These are phyloP conservation scores for Arabidopsis arenosa DNA, from an alignment of 345 rosid species.

Conservation along the genomic window DNA sequence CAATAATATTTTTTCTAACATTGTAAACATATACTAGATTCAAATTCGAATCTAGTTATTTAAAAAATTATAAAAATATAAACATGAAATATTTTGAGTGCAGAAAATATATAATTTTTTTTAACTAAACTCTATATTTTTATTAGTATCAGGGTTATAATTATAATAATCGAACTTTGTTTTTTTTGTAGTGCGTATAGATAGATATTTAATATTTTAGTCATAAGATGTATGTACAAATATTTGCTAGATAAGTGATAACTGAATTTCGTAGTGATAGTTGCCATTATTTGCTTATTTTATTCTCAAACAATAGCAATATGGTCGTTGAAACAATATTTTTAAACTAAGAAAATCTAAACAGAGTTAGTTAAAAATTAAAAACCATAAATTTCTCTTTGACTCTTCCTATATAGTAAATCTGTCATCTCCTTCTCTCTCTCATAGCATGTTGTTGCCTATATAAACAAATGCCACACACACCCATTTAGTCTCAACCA, in stretches of 20 bases:
- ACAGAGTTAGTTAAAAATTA: slow-evolving; percentile 23
- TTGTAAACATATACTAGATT: background rate
- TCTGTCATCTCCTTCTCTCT: slow-evolving; percentile 14
- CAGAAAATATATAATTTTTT: too few relatives aligned
- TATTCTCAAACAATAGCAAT: slow-evolving; percentile 3
- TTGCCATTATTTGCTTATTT: background rate
- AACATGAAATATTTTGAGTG: too few relatives aligned
- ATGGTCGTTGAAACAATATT: slow-evolving; percentile 5
- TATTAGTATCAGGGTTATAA: too few relatives aligned
- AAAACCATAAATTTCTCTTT: background rate
- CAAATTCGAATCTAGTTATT: background rate
- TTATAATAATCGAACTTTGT: too few relatives aligned
- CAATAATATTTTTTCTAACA: background rate
- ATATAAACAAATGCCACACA: slow-evolving; percentile 40
- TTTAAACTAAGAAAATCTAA: slow-evolving; percentile 7
- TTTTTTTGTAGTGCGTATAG: too few relatives aligned
- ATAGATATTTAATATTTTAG: too few relatives aligned
- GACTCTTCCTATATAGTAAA: slow-evolving; percentile 31
- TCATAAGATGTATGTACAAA: too few relatives aligned
- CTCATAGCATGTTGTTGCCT: slow-evolving; percentile 29
- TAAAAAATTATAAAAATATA: too few relatives aligned
- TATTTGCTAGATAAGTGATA: too few relatives aligned
- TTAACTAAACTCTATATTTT: too few relatives aligned
- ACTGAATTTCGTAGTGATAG: too few relatives aligned
- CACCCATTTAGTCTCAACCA: slow-evolving; percentile 36